phyloP scores from a whole-genome alignment of 768 basidiomycete genomes.

The Leccinum subgranulosum region DNA sequence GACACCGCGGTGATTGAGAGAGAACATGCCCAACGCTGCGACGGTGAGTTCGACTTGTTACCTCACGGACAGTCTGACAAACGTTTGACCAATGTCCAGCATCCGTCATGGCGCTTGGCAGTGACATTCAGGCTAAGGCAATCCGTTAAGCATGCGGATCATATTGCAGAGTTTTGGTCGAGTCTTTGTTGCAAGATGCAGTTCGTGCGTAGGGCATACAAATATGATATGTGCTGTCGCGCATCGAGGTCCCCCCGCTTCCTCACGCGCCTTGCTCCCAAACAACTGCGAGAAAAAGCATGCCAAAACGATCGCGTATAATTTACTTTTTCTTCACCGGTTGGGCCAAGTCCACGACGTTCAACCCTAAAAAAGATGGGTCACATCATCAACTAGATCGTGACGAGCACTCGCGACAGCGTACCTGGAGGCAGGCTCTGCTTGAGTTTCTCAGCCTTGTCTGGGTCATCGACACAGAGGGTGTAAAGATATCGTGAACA shows the following conservation, averaged over 20 bases:
- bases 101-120: neutral
- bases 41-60: neutral
- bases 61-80: neutral
- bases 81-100: neutral
- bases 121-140: neutral
- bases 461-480: slow-evolving; percentile 90
- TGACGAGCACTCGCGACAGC: slow-evolving; percentile 24
- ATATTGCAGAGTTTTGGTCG: slow-evolving; percentile 1
- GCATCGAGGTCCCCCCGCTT: slow-evolving; percentile 1
- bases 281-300: slow-evolving; percentile 1
- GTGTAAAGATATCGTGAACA: slow-evolving; percentile 98
- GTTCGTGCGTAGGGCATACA: slow-evolving; percentile 16
- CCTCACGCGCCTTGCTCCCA: neutral
- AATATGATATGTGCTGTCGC: slow-evolving; percentile 10
- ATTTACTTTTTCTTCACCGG: slow-evolving; percentile 69
- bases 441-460: slow-evolving; percentile 98
- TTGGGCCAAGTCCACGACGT: slow-evolving; percentile 62
- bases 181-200: slow-evolving; percentile 19
- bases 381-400: neutral
- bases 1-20: neutral
- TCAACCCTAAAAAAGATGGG: slow-evolving; percentile 51
- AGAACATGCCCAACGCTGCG: neutral
- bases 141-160: neutral
- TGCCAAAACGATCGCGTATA: slow-evolving; percentile 2
- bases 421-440: slow-evolving; percentile 92